Evolutionary conservation across 768 basidiomycete species (phyloP), one percentile per base, ranked within the genome.

Genomic region (Pluteus cervinus): DNA sequence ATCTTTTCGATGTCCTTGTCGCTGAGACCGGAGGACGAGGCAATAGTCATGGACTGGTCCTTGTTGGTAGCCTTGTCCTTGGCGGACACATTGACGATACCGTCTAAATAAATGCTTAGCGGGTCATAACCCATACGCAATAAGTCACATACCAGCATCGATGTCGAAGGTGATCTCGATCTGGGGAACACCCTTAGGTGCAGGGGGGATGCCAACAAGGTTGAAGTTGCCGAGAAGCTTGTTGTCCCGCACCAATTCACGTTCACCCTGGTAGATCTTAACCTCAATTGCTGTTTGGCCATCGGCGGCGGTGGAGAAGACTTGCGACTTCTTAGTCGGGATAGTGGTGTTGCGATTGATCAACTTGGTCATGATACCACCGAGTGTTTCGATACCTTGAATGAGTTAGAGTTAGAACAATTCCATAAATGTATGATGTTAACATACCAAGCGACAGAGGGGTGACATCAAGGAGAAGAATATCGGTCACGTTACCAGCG

Each of bases 231-330:
- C 96, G 41, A 99, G 84, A 5, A 97, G 67, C 67, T 98, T 99
- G 81, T 98, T 98, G 70, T 98, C 96, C 39, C 87, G 75, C 40
- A 97, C 93, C 49, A 98, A 80, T 59, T 97, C 96, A 69, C 96
- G 93, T 72, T 99, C 96, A 55, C 96, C 96, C 68, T 99, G 96
- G 75, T 79, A 99, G 51, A 99, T 92, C 80, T 98, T 98, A 62
- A 99, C 94, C 62, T 98, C 93, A 48, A 99, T 97, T 24, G 94
- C 93, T n/a, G 87, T 94, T 66, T 99, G 96, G 36, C 96, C 94
- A 45, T 99, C 96, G 25, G 94, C 94, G 26, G 96, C 94, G 11
- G 96, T 99, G 4, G 94, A 98, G 76, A 99, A 98, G 29, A 85
- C 86, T 62, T 98, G 94, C 0, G 90, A 92, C 77, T 99, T 99